A percentile compares a stretch with the other conserved stretches of the same genome.
phyloP scores from a whole-genome alignment of 345 rosid genomes.

The Populus pruinosa region DNA sequence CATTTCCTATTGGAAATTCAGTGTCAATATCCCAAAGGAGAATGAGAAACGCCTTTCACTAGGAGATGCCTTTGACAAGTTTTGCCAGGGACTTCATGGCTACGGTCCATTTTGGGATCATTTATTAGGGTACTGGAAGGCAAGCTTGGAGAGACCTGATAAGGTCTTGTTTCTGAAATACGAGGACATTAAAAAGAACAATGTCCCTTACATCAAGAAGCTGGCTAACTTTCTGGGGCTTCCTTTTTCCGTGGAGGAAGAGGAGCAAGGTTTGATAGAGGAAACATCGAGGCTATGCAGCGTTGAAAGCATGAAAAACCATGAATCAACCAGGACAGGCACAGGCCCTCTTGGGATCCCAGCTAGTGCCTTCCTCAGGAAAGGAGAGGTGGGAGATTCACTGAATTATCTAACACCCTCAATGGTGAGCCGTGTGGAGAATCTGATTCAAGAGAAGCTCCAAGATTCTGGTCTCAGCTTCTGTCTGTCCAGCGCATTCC shows the following conservation, averaged over 20 bases:
- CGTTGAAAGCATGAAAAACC: conserved; percentile 39
- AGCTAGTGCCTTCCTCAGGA: conserved; percentile 31
- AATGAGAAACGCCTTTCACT: too few species aligned
- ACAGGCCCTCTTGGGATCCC: conserved; percentile 20
- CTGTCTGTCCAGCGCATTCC: too few species aligned
- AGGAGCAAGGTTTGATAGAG: conserved; percentile 28
- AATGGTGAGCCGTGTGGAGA: conserved; percentile 10
- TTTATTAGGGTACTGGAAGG: conserved; percentile 33
- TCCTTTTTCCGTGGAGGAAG: conserved; percentile 21
- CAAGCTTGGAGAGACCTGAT: conserved; percentile 16
- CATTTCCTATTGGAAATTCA: too few species aligned
- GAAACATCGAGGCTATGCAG: conserved; percentile 29
- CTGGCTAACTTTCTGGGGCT: conserved; percentile 25
- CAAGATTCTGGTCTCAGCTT: conserved; percentile 24
- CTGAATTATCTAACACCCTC: conserved; percentile 20
- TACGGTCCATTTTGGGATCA: conserved; percentile 38
- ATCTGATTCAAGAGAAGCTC: conserved; percentile 10
- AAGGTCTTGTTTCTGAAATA: conserved; percentile 35
- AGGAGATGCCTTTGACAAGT: conserved; percentile 24
- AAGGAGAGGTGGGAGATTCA: conserved; percentile 40
- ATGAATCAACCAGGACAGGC: conserved; percentile 38
- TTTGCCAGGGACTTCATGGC: conserved; percentile 26
- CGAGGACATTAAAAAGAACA: conserved; percentile 28
- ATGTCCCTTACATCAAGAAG: not conserved
- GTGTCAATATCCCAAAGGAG: too few species aligned